Percentiles rank a stretch among this genome's conserved stretches.
Evolutionary conservation across 768 basidiomycete genomes (phyloP).

Genomic region (Suillus plorans): DNA sequence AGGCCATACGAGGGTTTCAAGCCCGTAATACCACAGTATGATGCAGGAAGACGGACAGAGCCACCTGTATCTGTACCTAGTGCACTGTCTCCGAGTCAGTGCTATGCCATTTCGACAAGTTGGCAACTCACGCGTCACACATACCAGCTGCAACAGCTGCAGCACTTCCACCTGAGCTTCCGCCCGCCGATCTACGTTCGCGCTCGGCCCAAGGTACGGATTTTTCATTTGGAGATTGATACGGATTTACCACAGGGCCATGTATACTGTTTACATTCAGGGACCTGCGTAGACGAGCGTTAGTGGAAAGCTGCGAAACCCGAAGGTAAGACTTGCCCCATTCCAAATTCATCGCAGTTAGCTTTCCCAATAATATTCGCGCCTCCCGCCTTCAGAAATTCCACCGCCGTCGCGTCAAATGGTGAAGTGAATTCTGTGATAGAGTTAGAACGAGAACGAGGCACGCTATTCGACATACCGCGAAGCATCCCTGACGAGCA

Average conservation of each 20-base stretch:
- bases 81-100: slow-evolving; percentile 52
- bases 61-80: slow-evolving; percentile 95
- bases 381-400: slow-evolving; percentile 54
- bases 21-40: slow-evolving; percentile 90
- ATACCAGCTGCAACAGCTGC: slow-evolving; percentile 86
- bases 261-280: slow-evolving; percentile 72
- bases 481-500: slow-evolving; percentile 78
- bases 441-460: neutral
- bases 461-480: slow-evolving; percentile 37
- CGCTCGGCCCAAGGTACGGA: slow-evolving; percentile 23
- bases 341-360: slow-evolving; percentile 97
- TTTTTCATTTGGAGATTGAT: slow-evolving; percentile 27
- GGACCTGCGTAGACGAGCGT: slow-evolving; percentile 49
- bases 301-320: neutral
- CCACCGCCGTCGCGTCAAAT: slow-evolving; percentile 85
- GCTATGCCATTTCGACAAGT: slow-evolving; percentile 5
- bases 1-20: slow-evolving; percentile 95
- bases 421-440: slow-evolving; percentile 69
- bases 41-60: slow-evolving; percentile 88
- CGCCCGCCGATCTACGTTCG: slow-evolving; percentile 73
- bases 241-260: slow-evolving; percentile 82
- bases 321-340: slow-evolving; percentile 65
- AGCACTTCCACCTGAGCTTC: slow-evolving; percentile 93
- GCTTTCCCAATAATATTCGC: slow-evolving; percentile 84
- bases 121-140: slow-evolving; percentile 71